Evolutionary conservation across 805 yeast genomes (phyloP).

Genomic region (Saccharomycopsis schoenii): DNA sequence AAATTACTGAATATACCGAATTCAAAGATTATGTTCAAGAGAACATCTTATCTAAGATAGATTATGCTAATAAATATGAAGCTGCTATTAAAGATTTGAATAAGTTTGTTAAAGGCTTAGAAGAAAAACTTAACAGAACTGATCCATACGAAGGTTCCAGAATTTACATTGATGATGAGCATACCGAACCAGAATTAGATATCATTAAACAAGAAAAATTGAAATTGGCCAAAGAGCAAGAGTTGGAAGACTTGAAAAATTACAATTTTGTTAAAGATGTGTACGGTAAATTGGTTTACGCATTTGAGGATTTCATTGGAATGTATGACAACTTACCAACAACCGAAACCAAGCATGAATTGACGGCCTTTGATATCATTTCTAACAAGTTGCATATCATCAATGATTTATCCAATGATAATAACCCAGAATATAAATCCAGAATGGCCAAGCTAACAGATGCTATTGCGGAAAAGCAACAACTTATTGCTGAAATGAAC

Average conservation of each 20-base stretch:
- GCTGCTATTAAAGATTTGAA: slow-evolving; percentile 8
- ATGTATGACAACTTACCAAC: slow-evolving; percentile 13
- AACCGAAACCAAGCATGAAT: slow-evolving; percentile 3
- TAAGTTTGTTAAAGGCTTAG: slow-evolving; percentile 1
- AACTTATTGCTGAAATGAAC: slow-evolving; percentile 18
- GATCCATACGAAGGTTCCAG: background rate
- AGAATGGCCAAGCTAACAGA: slow-evolving; percentile 1
- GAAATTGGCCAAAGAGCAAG: background rate
- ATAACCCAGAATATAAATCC: background rate
- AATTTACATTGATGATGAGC: slow-evolving; percentile 9
- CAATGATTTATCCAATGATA: slow-evolving; percentile 14
- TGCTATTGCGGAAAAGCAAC: slow-evolving; percentile 10
- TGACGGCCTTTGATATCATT: slow-evolving; percentile 7
- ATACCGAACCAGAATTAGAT: slow-evolving; percentile 5
- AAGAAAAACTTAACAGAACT: slow-evolving; percentile 4
- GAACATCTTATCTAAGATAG: slow-evolving; percentile 15
- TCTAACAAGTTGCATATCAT: slow-evolving; percentile 8
- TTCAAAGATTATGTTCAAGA: slow-evolving; percentile 14
- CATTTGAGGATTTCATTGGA: slow-evolving; percentile 17
- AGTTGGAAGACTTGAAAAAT: background rate
- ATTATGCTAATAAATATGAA: slow-evolving; percentile 15
- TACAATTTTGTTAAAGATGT: background rate
- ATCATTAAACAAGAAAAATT: slow-evolving; percentile 3
- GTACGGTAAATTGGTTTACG: background rate
- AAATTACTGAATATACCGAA: slow-evolving; percentile 37